These are phyloP conservation scores for Pyricularia sp. DNA, from an alignment of 2,329 filamentous ascomycete species.

Conservation along the genomic window DNA sequence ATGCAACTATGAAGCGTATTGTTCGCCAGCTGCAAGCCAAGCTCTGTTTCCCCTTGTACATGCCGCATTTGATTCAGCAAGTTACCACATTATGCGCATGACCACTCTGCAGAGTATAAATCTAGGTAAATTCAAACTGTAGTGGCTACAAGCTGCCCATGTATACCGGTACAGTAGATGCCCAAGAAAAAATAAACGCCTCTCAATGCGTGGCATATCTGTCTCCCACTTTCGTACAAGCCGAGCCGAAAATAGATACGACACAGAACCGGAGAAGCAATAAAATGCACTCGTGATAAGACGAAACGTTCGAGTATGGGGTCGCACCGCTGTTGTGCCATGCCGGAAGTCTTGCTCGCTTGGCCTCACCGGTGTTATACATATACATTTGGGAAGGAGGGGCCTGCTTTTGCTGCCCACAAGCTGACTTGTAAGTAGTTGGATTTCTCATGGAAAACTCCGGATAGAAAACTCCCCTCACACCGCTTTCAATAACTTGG, in stretches of 20 bases:
- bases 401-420: background rate
- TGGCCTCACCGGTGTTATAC: background rate
- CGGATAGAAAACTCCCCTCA: background rate
- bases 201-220: background rate
- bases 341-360: background rate
- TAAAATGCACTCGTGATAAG: background rate
- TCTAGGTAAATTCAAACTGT: background rate
- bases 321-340: background rate
- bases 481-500: background rate
- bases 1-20: background rate
- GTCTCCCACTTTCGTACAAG: background rate
- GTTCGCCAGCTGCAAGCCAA: background rate
- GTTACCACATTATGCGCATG: background rate
- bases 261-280: background rate
- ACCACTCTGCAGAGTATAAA: background rate
- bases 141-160: background rate
- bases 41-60: background rate
- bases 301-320: background rate
- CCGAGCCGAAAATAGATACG: background rate
- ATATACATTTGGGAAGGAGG: background rate
- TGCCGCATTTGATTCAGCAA: background rate
- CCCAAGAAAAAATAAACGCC: background rate
- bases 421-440: background rate
- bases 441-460: background rate
- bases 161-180: background rate